Percentiles rank a stretch among this genome's conserved stretches.
Conservation (phyloP, 1,284 basidiomycete genomes). For the Ustilago nuda region DNA sequence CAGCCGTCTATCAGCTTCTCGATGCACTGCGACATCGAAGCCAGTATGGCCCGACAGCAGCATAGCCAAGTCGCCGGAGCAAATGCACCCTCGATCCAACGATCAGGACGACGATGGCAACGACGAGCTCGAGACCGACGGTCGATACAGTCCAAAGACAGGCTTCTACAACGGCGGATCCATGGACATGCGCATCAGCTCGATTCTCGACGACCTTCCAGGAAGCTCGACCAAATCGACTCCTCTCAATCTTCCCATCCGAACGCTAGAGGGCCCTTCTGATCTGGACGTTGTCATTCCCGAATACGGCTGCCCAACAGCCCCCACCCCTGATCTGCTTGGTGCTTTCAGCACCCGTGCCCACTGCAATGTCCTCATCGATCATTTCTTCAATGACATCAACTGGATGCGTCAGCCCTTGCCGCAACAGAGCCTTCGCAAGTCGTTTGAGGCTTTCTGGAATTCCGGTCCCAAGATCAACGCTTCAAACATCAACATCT, state of each 20-base stretch:
- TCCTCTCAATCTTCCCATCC: constrained; percentile 41
- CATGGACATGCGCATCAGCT: constrained; percentile 58
- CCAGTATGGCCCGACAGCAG: constrained; percentile 13
- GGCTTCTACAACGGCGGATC: constrained; percentile 55
- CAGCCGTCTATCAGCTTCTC: constrained; percentile 12
- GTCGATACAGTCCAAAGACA: constrained; percentile 48
- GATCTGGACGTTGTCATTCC: constrained; percentile 57
- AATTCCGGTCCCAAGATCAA: constrained; percentile 54
- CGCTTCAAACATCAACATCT: constrained; percentile 58
- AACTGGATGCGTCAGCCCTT: constrained; percentile 65
- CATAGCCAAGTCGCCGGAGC: constrained; percentile 27
- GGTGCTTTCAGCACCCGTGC: constrained; percentile 48
- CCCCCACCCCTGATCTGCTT: constrained; percentile 46
- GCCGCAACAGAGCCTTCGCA: constrained; percentile 44
- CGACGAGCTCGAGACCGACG: constrained; percentile 53
- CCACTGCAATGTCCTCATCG: constrained; percentile 47
- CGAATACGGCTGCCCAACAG: constrained; percentile 54
- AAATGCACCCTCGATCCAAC: constrained; percentile 5
- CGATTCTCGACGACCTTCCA: constrained; percentile 50
- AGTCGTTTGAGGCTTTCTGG: constrained; percentile 51
- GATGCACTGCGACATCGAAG: constrained; percentile 7
- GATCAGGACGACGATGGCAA: constrained; percentile 46
- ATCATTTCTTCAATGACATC: constrained; percentile 61
- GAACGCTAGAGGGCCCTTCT: constrained; percentile 40
- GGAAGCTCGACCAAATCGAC: constrained; percentile 42